Base-by-base conservation (phyloP, 176 grass and related monocot species). In the Urochloa ruziziensis region DNA sequence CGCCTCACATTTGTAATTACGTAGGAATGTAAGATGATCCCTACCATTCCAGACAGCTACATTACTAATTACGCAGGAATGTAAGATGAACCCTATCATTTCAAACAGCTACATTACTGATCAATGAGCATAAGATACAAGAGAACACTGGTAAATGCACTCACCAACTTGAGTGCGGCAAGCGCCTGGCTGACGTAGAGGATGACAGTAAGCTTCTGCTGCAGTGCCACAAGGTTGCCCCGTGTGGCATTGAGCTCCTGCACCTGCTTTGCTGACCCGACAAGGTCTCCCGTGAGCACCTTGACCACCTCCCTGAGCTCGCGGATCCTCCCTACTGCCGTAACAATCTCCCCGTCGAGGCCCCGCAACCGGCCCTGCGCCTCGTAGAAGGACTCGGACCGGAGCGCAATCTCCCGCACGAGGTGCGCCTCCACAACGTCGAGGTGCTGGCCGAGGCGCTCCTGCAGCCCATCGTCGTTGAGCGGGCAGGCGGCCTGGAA, bases 171-270 rank as follows among this genome's bases (percentile, higher is more conserved):
- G 73, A 99, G 84, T 0, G 93, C 93, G 4, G 91, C 80, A 4
- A 96, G 89, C 7, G 93, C 93, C 80, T 99, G 91, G 62, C 83
- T 96, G 63, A 96, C 96, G 19, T 93, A 99, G 27, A 99, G 83
- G 84, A 99, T 99, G 54, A 99, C 82, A 36, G 89, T 96, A 37
- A 99, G 97, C 84, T 99, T 96, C 88, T 96, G 89, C 74, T 99
- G 97, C 80, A 99, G 56, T 0, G 91, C 91, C 3, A 96, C 77
- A 23, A 99, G 88, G 79, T 95, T 95, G 15, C 83, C 87, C 6
- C 91, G 58, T 0, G 89, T 96, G 19, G 90, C 93, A 82, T 92
- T 96, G 83, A 96, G 89, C 83, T 99, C 97, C 61, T 99, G 97
- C 56, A 96, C 97, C 81, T 92, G 88, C 53, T 82, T 69, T 0